Evolutionary conservation across 306 rosid genomes (phyloP).

Genomic region (Acacia crassicarpa): DNA sequence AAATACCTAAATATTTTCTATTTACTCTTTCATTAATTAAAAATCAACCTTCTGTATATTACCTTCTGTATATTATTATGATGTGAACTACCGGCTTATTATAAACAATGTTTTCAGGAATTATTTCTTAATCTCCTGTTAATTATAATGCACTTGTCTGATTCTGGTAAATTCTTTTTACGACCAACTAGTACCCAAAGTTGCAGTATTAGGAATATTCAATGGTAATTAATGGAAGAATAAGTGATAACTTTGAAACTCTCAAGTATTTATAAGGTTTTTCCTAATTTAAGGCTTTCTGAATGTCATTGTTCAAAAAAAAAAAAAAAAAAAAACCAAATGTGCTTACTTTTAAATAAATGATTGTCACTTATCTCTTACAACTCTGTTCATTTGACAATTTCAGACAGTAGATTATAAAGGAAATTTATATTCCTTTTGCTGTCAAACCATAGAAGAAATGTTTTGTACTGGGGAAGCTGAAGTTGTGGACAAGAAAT

Average conservation of each 20-base stretch:
- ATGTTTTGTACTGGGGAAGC: not conserved
- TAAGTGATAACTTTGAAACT: not conserved
- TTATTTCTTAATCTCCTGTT: not conserved
- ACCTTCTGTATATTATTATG: not conserved
- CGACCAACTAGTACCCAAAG: not conserved
- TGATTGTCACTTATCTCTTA: not conserved
- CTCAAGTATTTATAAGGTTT: not conserved
- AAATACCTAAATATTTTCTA: not conserved
- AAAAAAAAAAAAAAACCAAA: not conserved
- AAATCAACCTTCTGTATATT: not conserved
- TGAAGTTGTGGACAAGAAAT: not conserved
- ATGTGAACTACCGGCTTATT: not conserved
- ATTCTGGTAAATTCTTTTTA: not conserved
- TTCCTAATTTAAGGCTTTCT: not conserved
- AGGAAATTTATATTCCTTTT: not conserved
- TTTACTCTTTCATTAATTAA: not conserved
- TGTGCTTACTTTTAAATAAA: not conserved
- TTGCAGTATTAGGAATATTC: not conserved
- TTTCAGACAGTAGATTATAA: not conserved
- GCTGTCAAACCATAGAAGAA: not conserved
- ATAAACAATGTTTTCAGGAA: not conserved
- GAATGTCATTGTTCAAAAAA: not conserved
- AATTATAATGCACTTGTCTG: not conserved
- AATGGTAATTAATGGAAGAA: not conserved
- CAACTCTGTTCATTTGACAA: not conserved